Evolutionary conservation across 129 eudicot genomes (phyloP), one percentile per base, ranked within the genome.

Genomic region (Chrysanthemum seticuspe): DNA sequence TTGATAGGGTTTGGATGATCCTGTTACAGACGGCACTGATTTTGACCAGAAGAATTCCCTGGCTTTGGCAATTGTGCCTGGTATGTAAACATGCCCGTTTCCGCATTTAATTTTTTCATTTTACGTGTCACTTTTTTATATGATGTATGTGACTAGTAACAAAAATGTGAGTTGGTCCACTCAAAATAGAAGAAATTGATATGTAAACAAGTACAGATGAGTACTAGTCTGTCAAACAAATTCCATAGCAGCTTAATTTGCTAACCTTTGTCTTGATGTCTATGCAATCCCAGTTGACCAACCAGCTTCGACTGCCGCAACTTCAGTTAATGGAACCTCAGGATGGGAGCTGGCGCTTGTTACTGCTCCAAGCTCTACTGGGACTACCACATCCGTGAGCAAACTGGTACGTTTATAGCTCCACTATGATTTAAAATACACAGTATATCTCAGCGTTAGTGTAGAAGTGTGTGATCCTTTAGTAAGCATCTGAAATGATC

Each of bases 61-160:
- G 88, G 98, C 98, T 71, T 79, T 94, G 76, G 97, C 98, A 67
- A 90, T 94, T 83, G 93, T 94, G 65, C 93, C 98, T 54, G 96
- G 98, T 92, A 84, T 51, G 81, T 62, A 34, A 68, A 48, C 69
- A 15, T 11, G 13, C 11, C 47, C 34, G 12, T 62, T 48, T 73
- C 25, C 15, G 29, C 25, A 19, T 47, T 67, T 47, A 19, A 44
- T 66, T 45, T 10, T 34, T 13, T 44, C 54, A 48, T n/a, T 49
- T 67, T 45, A 62, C 49, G 62, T 60, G 36, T 44, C 63, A 40
- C 47, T 40, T 40, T 40, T 10, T 40, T 40, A 40, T 40, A 40
- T 40, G 47, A 40, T 40, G 47, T 40, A 7, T 40, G 47, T 40
- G 47, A 40, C 47, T 40, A 6, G 47, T 40, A 40, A 40, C 47